Conservation (phyloP, 306 rosid species). For the Castanea mollissima region DNA sequence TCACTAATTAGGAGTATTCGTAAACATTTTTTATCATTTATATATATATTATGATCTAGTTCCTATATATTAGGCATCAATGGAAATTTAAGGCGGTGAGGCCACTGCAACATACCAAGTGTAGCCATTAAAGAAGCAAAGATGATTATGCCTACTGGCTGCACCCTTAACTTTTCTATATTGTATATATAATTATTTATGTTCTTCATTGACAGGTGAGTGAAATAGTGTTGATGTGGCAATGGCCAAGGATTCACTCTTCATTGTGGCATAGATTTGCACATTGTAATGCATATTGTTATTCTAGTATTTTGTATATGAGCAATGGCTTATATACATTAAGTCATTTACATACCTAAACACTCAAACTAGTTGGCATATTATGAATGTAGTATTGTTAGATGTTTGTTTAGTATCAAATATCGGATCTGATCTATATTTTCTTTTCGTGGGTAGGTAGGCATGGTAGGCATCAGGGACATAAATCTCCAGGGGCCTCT, state of each 20-base stretch:
- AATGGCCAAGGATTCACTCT: slow-evolving; percentile 64
- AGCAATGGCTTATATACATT: too few species aligned
- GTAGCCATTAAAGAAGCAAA: slow-evolving; percentile 99
- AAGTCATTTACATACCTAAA: too few species aligned
- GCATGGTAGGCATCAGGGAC: background rate
- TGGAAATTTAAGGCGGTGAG: background rate
- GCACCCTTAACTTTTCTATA: slow-evolving; percentile 87
- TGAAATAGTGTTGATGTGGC: slow-evolving; percentile 69
- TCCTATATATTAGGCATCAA: too few species aligned
- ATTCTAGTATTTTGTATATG: slow-evolving; percentile 40
- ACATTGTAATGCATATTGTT: too few species aligned
- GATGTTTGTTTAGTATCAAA: too few species aligned
- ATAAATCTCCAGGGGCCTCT: background rate
- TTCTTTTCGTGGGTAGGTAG: background rate
- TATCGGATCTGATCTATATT: too few species aligned
- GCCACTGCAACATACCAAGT: slow-evolving; percentile 48
- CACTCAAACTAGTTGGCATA: too few species aligned
- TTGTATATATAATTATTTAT: slow-evolving; percentile 75
- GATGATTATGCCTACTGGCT: slow-evolving; percentile 16
- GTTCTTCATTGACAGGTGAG: slow-evolving; percentile 78
- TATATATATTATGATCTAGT: too few species aligned
- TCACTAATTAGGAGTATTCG: too few species aligned
- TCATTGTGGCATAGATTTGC: too few species aligned
- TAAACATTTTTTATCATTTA: too few species aligned
- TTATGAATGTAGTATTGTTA: too few species aligned